phyloP scores from a whole-genome alignment of 805 yeast genomes.

The Zygoascus bituminiphila region DNA sequence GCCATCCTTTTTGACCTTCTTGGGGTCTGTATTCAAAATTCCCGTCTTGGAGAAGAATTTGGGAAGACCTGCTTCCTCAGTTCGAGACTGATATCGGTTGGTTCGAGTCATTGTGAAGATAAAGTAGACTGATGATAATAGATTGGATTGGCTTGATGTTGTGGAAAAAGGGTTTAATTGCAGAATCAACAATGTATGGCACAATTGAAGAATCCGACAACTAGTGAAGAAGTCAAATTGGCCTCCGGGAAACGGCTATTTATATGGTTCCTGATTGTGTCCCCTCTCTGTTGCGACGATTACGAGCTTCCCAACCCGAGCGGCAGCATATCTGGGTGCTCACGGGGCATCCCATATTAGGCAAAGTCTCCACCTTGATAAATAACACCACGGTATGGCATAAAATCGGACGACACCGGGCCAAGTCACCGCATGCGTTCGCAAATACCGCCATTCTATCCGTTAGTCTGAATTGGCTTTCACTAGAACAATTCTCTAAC shows the following conservation, averaged over 20 bases:
- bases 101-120: slow-evolving; percentile 19
- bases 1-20: slow-evolving; percentile 72
- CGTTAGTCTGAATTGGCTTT: no score
- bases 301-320: neutral
- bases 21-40: slow-evolving; percentile 51
- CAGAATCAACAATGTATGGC: neutral
- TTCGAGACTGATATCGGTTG: slow-evolving; percentile 9
- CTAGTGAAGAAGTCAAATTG: neutral
- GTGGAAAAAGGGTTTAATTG: neutral
- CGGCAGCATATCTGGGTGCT: neutral
- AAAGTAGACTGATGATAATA: neutral
- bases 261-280: neutral
- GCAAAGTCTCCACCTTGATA: neutral
- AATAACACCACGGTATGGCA: neutral
- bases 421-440: no score
- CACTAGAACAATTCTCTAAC: no score
- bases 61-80: slow-evolving; percentile 28
- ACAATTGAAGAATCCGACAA: neutral
- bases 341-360: neutral
- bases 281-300: neutral
- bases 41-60: slow-evolving; percentile 79
- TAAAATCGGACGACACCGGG: neutral
- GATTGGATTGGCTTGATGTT: neutral
- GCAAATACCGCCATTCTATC: no score
- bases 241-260: neutral